Evolutionary conservation across 2,329 filamentous ascomycete species (phyloP).

Genomic region (Dryadomyces quercus-mongolicae): DNA sequence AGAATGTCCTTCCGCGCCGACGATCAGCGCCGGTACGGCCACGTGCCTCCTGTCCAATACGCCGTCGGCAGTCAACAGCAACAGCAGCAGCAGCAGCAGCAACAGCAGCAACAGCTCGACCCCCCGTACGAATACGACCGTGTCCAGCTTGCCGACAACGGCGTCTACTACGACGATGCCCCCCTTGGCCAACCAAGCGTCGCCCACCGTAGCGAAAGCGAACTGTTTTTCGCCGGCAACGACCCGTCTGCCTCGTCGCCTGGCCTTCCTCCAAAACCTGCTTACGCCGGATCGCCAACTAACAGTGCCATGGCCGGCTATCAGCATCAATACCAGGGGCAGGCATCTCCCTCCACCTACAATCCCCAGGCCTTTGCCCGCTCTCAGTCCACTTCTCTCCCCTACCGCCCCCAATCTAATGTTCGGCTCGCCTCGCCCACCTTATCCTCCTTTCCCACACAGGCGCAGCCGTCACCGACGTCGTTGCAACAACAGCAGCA

Average conservation of each 20-base stretch:
- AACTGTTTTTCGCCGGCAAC: constrained; percentile 49
- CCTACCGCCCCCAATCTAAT: constrained; percentile 22
- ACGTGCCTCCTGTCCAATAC: constrained; percentile 55
- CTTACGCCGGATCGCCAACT: constrained; percentile 24
- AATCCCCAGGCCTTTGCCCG: constrained; percentile 57
- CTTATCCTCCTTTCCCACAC: constrained; percentile 18
- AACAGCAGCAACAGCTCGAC: constrained; percentile 15
- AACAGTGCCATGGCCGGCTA: constrained; percentile 35
- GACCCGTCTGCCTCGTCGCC: constrained; percentile 12
- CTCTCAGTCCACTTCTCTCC: constrained; percentile 37
- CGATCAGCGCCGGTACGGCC: constrained; percentile 51
- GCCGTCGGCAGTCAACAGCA: constrained; percentile 30
- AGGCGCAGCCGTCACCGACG: neutral
- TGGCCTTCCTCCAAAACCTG: constrained; percentile 15
- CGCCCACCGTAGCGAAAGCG: constrained; percentile 33
- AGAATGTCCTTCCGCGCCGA: constrained; percentile 53
- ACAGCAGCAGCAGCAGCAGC: constrained; percentile 9
- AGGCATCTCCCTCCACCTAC: constrained; percentile 43
- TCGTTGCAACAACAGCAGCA: too few relatives aligned
- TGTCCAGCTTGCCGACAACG: constrained; percentile 65
- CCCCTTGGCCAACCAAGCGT: constrained; percentile 9
- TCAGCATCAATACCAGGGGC: constrained; percentile 37
- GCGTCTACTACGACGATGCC: constrained; percentile 34
- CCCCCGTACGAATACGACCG: constrained; percentile 17
- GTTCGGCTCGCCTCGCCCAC: constrained; percentile 25